Percentiles rank a stretch among this genome's conserved stretches.
These are phyloP conservation scores for Paramarasmius palmivorus DNA, from an alignment of 1,284 basidiomycete genomes.

Conservation along the genomic window DNA sequence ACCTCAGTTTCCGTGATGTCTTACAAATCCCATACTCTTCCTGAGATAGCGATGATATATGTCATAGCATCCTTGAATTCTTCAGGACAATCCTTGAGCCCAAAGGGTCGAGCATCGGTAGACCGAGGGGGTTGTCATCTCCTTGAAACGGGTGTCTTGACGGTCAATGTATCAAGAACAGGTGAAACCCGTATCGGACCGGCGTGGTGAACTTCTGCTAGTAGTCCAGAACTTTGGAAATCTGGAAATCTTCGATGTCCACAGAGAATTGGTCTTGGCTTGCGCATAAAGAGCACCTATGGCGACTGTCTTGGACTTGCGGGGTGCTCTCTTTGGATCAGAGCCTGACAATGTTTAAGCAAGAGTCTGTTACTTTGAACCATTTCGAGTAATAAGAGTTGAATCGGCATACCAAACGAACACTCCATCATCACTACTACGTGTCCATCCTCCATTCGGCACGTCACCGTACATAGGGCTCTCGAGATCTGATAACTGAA, in stretches of 20 bases:
- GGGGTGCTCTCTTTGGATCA: slow-evolving; percentile 68
- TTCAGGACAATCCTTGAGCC: slow-evolving; percentile 88
- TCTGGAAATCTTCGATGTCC: slow-evolving; percentile 46
- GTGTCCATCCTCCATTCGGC: too few relatives aligned
- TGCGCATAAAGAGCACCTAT: slow-evolving; percentile 73
- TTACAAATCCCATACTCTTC: slow-evolving; percentile 92
- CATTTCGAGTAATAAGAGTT: too few relatives aligned
- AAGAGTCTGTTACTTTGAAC: too few relatives aligned
- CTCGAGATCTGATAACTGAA: too few relatives aligned
- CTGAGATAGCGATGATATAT: slow-evolving; percentile 87
- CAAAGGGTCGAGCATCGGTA: slow-evolving; percentile 68
- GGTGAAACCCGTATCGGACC: slow-evolving; percentile 61
- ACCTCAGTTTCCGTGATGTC: slow-evolving; percentile 96
- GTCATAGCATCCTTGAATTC: slow-evolving; percentile 96
- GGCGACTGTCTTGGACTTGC: slow-evolving; percentile 85
- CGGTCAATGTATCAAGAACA: slow-evolving; percentile 63
- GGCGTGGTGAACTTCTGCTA: slow-evolving; percentile 45
- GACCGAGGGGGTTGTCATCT: slow-evolving; percentile 33
- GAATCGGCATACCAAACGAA: too few relatives aligned
- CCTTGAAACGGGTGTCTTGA: slow-evolving; percentile 63
- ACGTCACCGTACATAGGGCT: too few relatives aligned
- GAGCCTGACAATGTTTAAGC: slow-evolving; percentile 31
- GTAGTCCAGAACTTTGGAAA: slow-evolving; percentile 37
- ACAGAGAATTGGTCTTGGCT: slow-evolving; percentile 53
- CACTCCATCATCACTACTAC: too few relatives aligned